These are phyloP conservation scores for Durio zibethinus DNA, from an alignment of 345 rosid genomes.

Conservation along the genomic window DNA sequence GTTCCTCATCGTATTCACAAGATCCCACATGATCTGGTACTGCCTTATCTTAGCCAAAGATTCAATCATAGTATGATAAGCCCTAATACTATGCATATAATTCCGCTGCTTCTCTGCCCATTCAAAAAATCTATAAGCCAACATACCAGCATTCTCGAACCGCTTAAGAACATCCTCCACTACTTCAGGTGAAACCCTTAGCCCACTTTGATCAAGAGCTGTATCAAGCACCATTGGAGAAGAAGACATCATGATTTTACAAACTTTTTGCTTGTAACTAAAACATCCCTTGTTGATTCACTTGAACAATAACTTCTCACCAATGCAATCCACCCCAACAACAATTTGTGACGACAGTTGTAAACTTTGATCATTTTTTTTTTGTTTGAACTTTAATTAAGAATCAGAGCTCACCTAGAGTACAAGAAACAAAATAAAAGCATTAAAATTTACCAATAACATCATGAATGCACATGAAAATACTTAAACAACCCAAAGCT, in stretches of 20 bases:
- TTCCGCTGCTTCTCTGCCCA: slow-evolving; percentile 91
- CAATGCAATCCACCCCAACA: slow-evolving; percentile 22
- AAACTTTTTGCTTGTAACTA: slow-evolving; percentile 39
- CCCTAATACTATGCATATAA: slow-evolving; percentile 59
- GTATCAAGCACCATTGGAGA: slow-evolving; percentile 57
- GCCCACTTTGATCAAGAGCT: slow-evolving; percentile 66
- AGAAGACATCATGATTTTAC: slow-evolving; percentile 67
- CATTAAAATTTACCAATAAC: background rate
- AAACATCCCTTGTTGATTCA: slow-evolving; percentile 35
- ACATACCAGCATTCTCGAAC: slow-evolving; percentile 79
- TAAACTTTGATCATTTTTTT: slow-evolving; percentile 20
- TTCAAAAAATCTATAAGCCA: slow-evolving; percentile 75
- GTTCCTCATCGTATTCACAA: slow-evolving; percentile 67
- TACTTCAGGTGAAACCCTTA: slow-evolving; percentile 48
- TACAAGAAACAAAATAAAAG: background rate
- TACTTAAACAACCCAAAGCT: background rate
- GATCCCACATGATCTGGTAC: slow-evolving; percentile 86
- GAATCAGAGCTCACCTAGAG: slow-evolving; percentile 17
- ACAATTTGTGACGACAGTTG: slow-evolving; percentile 10
- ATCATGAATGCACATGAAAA: background rate
- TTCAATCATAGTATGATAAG: slow-evolving; percentile 69
- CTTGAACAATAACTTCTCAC: slow-evolving; percentile 34
- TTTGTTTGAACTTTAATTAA: background rate
- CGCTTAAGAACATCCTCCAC: slow-evolving; percentile 65
- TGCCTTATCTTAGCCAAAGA: slow-evolving; percentile 80